These are phyloP conservation scores for Lasiosphaeris hirsuta DNA, from an alignment of 495 filamentous ascomycete genomes.

Conservation along the genomic window DNA sequence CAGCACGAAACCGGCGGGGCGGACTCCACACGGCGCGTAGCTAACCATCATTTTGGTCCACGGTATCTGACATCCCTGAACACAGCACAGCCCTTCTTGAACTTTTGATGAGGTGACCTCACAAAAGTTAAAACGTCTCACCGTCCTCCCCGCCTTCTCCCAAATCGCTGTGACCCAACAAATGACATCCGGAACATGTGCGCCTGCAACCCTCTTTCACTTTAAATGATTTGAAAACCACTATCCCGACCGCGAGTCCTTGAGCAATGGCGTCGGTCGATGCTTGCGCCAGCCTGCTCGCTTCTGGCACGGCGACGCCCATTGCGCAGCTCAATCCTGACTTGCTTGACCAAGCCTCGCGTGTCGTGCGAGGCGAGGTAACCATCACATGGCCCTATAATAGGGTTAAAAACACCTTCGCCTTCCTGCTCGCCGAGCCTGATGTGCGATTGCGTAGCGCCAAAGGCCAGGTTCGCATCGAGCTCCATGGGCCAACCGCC, in stretches of 20 bases:
- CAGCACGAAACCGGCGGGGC: not conserved
- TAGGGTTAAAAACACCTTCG: conserved; percentile 63
- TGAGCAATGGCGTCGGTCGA: conserved; percentile 22
- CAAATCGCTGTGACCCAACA: not conserved
- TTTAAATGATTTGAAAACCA: not conserved
- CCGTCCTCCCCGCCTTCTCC: not conserved
- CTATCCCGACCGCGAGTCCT: not conserved
- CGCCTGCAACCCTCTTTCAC: no score
- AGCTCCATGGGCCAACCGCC: conserved; percentile 70
- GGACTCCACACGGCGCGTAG: conserved; percentile 14
- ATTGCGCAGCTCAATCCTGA: conserved; percentile 69
- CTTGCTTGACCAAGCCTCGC: conserved; percentile 31
- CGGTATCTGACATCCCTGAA: not conserved
- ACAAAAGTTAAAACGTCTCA: no score
- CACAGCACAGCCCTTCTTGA: no score
- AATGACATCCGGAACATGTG: not conserved
- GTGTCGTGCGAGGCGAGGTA: conserved; percentile 57
- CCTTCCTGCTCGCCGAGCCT: conserved; percentile 77
- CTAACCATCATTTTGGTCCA: conserved; percentile 14
- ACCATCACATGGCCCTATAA: conserved; percentile 92
- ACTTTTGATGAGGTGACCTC: no score
- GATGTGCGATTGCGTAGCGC: conserved; percentile 78
- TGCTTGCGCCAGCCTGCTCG: conserved; percentile 11
- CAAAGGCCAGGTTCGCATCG: conserved; percentile 78
- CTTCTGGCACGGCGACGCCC: conserved; percentile 30